Conservation (phyloP, 352 stramenopile genomes). For the Phytopythium kandeliae region DNA sequence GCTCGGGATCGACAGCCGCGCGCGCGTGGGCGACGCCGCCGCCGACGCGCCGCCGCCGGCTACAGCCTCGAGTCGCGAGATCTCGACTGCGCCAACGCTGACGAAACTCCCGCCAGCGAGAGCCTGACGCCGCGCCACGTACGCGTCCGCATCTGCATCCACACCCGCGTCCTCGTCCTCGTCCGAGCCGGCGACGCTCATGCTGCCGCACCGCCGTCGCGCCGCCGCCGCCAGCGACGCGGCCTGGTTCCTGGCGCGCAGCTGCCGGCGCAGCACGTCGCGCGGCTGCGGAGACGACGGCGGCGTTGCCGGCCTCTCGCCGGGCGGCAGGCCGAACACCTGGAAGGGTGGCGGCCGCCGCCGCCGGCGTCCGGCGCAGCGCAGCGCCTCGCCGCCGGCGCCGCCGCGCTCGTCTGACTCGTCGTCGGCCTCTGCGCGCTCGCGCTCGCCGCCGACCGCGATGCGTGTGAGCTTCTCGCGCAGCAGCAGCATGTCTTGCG, state of each 20-base stretch:
- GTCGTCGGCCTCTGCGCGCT: conserved; percentile 14
- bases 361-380: neutral
- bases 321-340: conserved; percentile 31
- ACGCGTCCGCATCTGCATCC: too few relatives aligned
- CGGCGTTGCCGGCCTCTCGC: conserved; percentile 56
- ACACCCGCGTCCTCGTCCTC: conserved; percentile 10
- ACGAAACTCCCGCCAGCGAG: conserved; percentile 14
- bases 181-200: conserved; percentile 9
- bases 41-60: conserved; percentile 15
- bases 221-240: conserved; percentile 7
- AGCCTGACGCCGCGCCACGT: neutral
- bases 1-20: conserved; percentile 43
- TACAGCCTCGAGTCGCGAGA: conserved; percentile 30
- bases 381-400: conserved; percentile 1
- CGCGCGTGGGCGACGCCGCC: conserved; percentile 17
- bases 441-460: conserved; percentile 32
- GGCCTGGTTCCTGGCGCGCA: conserved; percentile 44
- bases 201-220: conserved; percentile 5
- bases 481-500: conserved; percentile 61
- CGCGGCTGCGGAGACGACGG: conserved; percentile 74
- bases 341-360: conserved; percentile 27
- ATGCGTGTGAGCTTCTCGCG: conserved; percentile 74
- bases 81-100: conserved; percentile 60
- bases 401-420: conserved; percentile 11
- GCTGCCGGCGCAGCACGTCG: conserved; percentile 65